Base-by-base conservation (phyloP, 345 rosid species). In the Rhodamnia rubescens region DNA sequence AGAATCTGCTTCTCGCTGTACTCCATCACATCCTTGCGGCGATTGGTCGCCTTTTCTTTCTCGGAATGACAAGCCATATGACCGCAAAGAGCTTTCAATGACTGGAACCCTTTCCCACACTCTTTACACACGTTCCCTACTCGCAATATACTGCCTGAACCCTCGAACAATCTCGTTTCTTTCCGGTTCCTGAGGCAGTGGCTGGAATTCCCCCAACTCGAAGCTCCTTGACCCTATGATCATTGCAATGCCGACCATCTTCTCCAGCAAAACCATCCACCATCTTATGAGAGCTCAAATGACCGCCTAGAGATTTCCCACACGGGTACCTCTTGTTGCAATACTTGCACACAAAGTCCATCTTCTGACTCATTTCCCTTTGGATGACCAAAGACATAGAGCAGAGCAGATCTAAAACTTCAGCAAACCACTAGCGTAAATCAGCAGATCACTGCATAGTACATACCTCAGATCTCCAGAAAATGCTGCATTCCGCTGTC, bases 61-160 rank as follows among this genome's bases (percentile, higher is more conserved):
- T 92, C 93, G 24, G 99, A 94, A 86, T 96, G 97, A 89, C 89
- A 92, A 88, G 99, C 99, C 97, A 94, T 95, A 89, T 96, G 99
- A 85, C 98, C 98, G 85, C 97, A 96, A 44, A 96, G 93, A 85
- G 99, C 99, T 93, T 96, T 96, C 86, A 92, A 75, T 21, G 98
- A 94, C 61, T 86, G 93, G 85, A 96, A 96, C 57, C 95, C 95
- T 89, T 96, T 96, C 69, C 99, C 98, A 88, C 98, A 96, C 92
- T 93, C 95, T 86, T 91, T 95, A 82, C 99, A 96, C 29, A 87
- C 47, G 87, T 91, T 90, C 42, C 90, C 94, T 47, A 87, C 90
- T 21, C 83, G 84, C 21, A 86, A 54, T 83, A 83, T 85, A 84
- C 90, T 88, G 86, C 84, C 91, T 27, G 91, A 90, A 91, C 93